phyloP scores from a whole-genome alignment of 2,329 filamentous ascomycete species.

The Colletotrichum sublineola region DNA sequence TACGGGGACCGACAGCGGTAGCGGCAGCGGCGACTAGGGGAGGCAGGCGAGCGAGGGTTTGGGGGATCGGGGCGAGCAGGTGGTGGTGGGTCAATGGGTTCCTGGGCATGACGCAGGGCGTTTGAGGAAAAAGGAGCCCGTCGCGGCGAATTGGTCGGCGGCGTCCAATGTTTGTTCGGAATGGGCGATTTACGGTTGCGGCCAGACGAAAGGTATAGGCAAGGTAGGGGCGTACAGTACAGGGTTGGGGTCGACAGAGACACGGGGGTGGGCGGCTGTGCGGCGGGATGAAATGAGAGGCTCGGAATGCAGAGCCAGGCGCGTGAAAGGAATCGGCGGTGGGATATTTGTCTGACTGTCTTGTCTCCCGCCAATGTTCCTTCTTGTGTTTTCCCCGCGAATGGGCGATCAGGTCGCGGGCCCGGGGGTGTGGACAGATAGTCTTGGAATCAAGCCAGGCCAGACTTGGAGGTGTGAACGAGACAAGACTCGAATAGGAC shows the following conservation, averaged over 20 bases:
- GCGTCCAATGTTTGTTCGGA: constrained; percentile 40
- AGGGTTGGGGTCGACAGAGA: constrained; percentile 17
- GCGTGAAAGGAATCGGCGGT: constrained; percentile 2
- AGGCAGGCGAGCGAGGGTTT: constrained; percentile 25
- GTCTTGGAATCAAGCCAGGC: constrained; percentile 34
- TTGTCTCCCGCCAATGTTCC: neutral
- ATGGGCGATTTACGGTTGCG: constrained; percentile 38
- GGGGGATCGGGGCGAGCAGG: constrained; percentile 35
- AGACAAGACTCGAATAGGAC: constrained; percentile 8
- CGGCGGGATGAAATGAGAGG: constrained; percentile 45
- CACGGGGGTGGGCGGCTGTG: constrained; percentile 41
- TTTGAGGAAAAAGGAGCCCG: constrained; percentile 35
- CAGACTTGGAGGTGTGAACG: neutral
- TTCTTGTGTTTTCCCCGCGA: neutral
- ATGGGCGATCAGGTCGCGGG: constrained; percentile 23
- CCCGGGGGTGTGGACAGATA: constrained; percentile 13
- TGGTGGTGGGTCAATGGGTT: constrained; percentile 41
- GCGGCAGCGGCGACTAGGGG: constrained; percentile 35
- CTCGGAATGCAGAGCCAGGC: constrained; percentile 30
- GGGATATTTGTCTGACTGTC: constrained; percentile 24
- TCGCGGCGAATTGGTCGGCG: constrained; percentile 37
- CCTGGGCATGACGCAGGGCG: constrained; percentile 41
- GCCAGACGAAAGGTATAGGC: constrained; percentile 29
- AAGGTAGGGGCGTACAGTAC: constrained; percentile 13
- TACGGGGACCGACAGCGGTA: constrained; percentile 19